These are phyloP conservation scores for Bryum argenteum DNA, from an alignment of 225 moss, liverwort and hornwort genomes.

Conservation along the genomic window DNA sequence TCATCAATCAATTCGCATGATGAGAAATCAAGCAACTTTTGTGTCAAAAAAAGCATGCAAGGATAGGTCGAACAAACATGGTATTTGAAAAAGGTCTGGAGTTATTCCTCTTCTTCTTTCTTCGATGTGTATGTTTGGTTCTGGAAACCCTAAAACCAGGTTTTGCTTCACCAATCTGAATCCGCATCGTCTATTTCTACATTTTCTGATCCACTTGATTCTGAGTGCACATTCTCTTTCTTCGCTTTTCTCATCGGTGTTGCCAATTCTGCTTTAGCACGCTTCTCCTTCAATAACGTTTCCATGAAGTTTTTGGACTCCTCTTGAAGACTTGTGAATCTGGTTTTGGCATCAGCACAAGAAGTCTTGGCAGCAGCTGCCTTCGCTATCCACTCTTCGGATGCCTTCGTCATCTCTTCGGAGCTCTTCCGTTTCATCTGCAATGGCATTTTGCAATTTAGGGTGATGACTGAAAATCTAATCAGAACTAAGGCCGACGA, in stretches of 20 bases:
- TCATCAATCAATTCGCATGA: too few species aligned
- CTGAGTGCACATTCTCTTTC: slow-evolving; percentile 23
- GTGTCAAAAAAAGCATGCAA: too few species aligned
- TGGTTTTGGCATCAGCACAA: slow-evolving; percentile 2
- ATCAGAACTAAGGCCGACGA: not conserved
- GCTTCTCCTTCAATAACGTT: slow-evolving; percentile 22
- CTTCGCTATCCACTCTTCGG: slow-evolving; percentile 22
- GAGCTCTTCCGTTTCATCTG: slow-evolving; percentile 22
- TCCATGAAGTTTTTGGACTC: slow-evolving; percentile 40
- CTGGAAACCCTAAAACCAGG: too few species aligned
- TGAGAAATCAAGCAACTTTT: too few species aligned
- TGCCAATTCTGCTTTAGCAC: not conserved
- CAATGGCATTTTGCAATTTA: not conserved
- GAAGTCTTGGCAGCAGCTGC: slow-evolving; percentile 23
- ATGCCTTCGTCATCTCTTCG: slow-evolving; percentile 15
- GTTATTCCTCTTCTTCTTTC: too few species aligned
- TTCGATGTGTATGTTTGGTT: too few species aligned
- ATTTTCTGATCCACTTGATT: not conserved
- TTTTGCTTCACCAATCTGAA: too few species aligned
- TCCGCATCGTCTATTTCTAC: too few species aligned
- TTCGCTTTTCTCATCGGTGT: slow-evolving; percentile 18
- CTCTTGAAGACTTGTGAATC: slow-evolving; percentile 25
- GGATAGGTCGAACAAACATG: too few species aligned
- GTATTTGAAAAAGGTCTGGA: too few species aligned
- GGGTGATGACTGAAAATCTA: not conserved